phyloP scores from a whole-genome alignment of 2,329 filamentous ascomycete genomes.

The Fusarium pseudocircinatum region DNA sequence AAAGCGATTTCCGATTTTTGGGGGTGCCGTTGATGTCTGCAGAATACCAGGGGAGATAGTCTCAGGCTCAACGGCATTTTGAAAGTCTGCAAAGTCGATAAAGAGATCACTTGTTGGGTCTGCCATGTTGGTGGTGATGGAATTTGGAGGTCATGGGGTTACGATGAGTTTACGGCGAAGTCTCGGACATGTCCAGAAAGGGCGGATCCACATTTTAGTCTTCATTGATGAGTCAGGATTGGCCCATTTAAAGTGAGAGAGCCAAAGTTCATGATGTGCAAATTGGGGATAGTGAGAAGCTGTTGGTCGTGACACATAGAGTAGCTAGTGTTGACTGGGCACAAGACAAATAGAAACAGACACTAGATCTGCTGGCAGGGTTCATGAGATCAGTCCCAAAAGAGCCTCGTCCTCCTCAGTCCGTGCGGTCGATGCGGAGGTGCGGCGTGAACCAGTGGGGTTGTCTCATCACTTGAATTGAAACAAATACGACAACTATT shows the following conservation, averaged over 20 bases:
- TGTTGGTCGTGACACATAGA: not conserved
- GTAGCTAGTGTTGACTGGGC: not conserved
- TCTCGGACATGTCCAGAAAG: conserved; percentile 31
- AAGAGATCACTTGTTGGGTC: not conserved
- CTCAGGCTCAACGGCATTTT: not conserved
- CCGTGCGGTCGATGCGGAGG: not conserved
- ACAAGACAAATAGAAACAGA: not conserved
- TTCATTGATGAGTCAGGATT: conserved; percentile 21
- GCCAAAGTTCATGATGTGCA: conserved; percentile 2
- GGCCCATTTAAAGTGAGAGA: not conserved
- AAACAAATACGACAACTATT: not conserved
- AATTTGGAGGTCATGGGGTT: conserved; percentile 16
- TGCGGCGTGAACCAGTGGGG: not conserved
- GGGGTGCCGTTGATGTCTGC: conserved; percentile 18
- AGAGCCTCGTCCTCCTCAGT: not conserved
- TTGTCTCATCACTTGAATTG: not conserved
- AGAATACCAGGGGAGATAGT: conserved; percentile 25
- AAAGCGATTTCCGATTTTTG: conserved; percentile 33
- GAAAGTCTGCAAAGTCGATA: not conserved
- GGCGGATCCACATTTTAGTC: conserved; percentile 30
- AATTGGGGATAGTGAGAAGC: not conserved
- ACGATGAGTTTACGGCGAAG: conserved; percentile 16
- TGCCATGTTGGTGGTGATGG: conserved; percentile 11
- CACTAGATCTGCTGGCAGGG: not conserved
- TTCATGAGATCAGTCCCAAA: not conserved